Evolutionary conservation across 202 grass and related monocot genomes (phyloP).

Genomic region (Elaeis oleifera): DNA sequence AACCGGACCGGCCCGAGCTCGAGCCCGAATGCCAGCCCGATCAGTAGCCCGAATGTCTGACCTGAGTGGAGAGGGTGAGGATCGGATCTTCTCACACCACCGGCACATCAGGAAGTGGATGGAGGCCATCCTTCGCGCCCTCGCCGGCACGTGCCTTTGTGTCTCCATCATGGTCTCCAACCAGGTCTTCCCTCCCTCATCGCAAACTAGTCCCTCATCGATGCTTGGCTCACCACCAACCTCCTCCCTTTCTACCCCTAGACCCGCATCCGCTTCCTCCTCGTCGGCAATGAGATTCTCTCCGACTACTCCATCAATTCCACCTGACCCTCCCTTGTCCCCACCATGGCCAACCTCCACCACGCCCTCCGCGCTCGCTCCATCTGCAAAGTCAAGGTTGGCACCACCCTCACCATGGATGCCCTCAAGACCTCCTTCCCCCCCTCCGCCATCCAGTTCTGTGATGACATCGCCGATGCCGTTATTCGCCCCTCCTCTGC

Average conservation of each 20-base stretch:
- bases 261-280: conserved; percentile 66
- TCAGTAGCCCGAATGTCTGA: no score
- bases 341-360: conserved; percentile 73
- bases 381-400: conserved; percentile 61
- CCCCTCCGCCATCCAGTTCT: conserved; percentile 54
- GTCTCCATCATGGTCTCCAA: conserved; percentile 98
- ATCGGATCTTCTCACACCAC: conserved; percentile 91
- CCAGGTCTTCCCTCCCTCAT: conserved; percentile 55
- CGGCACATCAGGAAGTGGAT: conserved; percentile 68
- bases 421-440: conserved; percentile 37
- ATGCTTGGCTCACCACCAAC: conserved; percentile 53
- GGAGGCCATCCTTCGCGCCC: conserved; percentile 55
- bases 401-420: conserved; percentile 89
- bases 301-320: conserved; percentile 54
- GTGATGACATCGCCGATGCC: conserved; percentile 42
- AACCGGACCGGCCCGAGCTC: no score
- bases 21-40: no score
- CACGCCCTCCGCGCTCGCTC: conserved; percentile 26
- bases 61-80: conserved; percentile 25
- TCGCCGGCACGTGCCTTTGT: conserved; percentile 37
- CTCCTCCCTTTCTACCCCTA: conserved; percentile 37
- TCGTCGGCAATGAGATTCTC: conserved; percentile 90
- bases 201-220: conserved; percentile 38
- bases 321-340: conserved; percentile 54
- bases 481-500: conserved; percentile 63